Conservation (phyloP, 306 rosid genomes). For the Psophocarpus tetragonolobus region DNA sequence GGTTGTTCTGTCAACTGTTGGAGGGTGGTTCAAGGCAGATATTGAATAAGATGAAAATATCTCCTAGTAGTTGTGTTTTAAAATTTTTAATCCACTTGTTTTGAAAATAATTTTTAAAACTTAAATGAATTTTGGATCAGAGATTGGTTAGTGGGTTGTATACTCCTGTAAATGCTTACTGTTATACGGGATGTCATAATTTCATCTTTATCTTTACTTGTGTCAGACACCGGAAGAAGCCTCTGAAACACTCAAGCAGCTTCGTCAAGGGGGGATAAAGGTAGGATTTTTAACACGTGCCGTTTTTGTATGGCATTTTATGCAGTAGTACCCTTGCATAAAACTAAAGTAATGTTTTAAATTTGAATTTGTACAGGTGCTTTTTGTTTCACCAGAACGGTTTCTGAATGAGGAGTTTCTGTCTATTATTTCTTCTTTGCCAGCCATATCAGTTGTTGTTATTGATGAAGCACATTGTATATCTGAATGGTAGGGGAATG, state of each 20-base stretch:
- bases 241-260: constrained; percentile 61
- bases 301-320: constrained; percentile 12
- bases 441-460: constrained; percentile 71
- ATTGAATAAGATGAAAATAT: too few relatives aligned
- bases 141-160: too few relatives aligned
- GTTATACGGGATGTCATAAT: neutral
- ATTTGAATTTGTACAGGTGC: constrained; percentile 62
- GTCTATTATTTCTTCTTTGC: constrained; percentile 57
- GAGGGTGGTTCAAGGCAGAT: too few relatives aligned
- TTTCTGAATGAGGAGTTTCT: constrained; percentile 77
- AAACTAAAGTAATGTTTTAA: constrained; percentile 20
- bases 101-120: too few relatives aligned
- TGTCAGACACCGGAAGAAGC: constrained; percentile 70
- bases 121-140: too few relatives aligned
- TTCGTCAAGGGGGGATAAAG: constrained; percentile 72
- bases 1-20: too few relatives aligned
- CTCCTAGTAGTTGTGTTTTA: too few relatives aligned
- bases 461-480: constrained; percentile 96
- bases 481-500: constrained; percentile 84
- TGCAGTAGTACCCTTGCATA: neutral
- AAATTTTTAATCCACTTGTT: too few relatives aligned
- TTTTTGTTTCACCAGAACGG: constrained; percentile 94
- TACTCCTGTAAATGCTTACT: neutral
- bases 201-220: neutral
- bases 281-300: constrained; percentile 39